A percentile compares a stretch with the other conserved stretches of the same genome.
Evolutionary conservation across 495 filamentous ascomycete species (phyloP).

Genomic region (Penicillium crystallinum): DNA sequence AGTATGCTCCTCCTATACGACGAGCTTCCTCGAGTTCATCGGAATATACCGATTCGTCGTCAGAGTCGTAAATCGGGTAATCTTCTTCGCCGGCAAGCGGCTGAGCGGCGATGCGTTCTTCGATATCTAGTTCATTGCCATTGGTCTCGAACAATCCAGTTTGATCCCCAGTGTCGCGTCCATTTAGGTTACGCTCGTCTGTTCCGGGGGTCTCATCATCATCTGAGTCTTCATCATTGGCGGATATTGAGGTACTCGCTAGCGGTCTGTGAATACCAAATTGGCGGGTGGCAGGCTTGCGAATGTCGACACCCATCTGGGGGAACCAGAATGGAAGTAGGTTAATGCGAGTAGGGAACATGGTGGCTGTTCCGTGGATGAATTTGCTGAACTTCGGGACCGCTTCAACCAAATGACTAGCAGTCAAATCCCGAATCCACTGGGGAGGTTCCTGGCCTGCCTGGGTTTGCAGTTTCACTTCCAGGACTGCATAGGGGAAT

Average conservation of each 20-base stretch:
- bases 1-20: constrained; percentile 64
- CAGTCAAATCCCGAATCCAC: constrained; percentile 89
- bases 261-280: constrained; percentile 84
- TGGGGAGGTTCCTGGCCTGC: constrained; percentile 93
- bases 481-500: constrained; percentile 94
- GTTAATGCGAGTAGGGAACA: constrained; percentile 84
- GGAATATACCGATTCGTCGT: constrained; percentile 67
- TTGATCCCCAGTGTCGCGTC: constrained; percentile 10
- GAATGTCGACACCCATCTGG: constrained; percentile 97
- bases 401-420: constrained; percentile 92
- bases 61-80: constrained; percentile 89
- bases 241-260: constrained; percentile 67
- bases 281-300: constrained; percentile 77
- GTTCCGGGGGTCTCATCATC: constrained; percentile 46
- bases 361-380: constrained; percentile 84
- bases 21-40: constrained; percentile 69
- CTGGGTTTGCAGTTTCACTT: constrained; percentile 97
- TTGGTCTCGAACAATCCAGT: constrained; percentile 37
- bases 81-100: constrained; percentile 57
- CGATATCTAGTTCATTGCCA: constrained; percentile 60
- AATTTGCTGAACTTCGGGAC: constrained; percentile 99
- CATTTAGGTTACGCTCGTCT: constrained; percentile 2
- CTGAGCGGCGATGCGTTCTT: constrained; percentile 64
- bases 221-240: constrained; percentile 64
- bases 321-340: constrained; percentile 96